A percentile compares a stretch with the other conserved stretches of the same genome.
phyloP scores from a whole-genome alignment of 345 rosid species.

The Conringia planisiliqua region DNA sequence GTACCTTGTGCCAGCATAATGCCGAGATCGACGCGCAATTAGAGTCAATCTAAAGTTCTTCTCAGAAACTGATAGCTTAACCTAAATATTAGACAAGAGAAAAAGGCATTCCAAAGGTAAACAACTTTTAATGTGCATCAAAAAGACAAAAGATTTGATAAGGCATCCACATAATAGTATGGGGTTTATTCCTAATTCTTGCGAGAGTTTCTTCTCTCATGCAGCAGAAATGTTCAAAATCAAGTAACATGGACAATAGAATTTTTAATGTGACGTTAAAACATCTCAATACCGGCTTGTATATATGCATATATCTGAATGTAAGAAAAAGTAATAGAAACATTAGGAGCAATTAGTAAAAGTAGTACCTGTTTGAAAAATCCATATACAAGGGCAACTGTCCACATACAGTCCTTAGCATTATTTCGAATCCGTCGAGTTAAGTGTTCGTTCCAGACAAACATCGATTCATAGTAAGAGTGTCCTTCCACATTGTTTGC shows the following conservation, averaged over 20 bases:
- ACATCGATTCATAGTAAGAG: slow-evolving; percentile 70
- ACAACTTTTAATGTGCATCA: neutral
- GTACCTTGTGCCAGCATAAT: slow-evolving; percentile 98
- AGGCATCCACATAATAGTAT: neutral
- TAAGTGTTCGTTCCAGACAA: slow-evolving; percentile 92
- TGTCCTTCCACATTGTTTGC: slow-evolving; percentile 41
- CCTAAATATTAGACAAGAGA: slow-evolving; percentile 41
- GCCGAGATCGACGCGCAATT: slow-evolving; percentile 87
- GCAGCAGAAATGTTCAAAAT: neutral
- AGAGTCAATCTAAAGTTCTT: slow-evolving; percentile 66
- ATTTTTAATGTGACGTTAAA: neutral
- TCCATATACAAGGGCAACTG: slow-evolving; percentile 91
- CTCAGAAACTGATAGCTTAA: slow-evolving; percentile 57
- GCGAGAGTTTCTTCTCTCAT: slow-evolving; percentile 8
- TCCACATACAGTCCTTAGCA: slow-evolving; percentile 74
- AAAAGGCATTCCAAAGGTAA: slow-evolving; percentile 12
- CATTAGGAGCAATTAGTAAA: neutral
- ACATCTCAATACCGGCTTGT: neutral
- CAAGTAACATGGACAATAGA: neutral
- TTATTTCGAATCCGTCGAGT: slow-evolving; percentile 64
- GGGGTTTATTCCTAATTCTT: neutral
- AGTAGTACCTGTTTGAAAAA: slow-evolving; percentile 86
- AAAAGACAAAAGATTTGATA: neutral
- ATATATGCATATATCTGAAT: neutral
- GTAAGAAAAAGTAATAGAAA: neutral